Evolutionary conservation across 176 grass and related monocot genomes (phyloP), one percentile per base, ranked within the genome.

Genomic region (Melocanna baccifera): DNA sequence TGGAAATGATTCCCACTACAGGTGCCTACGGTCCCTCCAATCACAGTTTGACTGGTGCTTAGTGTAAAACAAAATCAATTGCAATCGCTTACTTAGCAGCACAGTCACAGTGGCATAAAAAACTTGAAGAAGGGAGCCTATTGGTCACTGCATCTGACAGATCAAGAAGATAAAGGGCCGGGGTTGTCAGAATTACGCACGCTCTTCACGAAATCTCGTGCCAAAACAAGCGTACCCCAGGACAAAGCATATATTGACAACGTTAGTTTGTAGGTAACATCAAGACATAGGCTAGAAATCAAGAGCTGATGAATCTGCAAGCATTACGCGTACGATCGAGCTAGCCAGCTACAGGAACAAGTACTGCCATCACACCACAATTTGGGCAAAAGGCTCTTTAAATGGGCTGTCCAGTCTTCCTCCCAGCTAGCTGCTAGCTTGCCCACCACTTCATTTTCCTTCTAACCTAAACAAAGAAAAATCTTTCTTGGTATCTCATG

Each of bases 331-430:
- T 57, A 91, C 30, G 46, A 76, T 20, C 34, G 15, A 30, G 6
- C 62, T 30, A 57, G 32, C 12, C 73, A 58, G 69, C 89, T 91
- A 87, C 89, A 87, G 75, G 14, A 79, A 74, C 52, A 62, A 23
- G 85, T 74, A 67, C 84, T 80, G 80, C 73, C 55, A 62, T 69
- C 86, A 77, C 65, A 84, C 84, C 80, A 87, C 80, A 68, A 87
- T 91, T 68, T 80, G 89, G 87, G 89, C 85, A 84, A 91, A 91
- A 91, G 85, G 89, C 75, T 90, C 89, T 87, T 90, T 90, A 90
- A 90, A 90, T 80, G 67, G 68, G 5, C 41, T 90, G 88, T 83
- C 88, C 67, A 78, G 56, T 9, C 65, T 42, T 23, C 37, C 29
- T 74, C 69, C 52, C 56, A 77, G 46, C 78, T 57, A 50, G 10